Evolutionary conservation across 2,329 filamentous ascomycete genomes (phyloP).

Genomic region (Trichothecium roseum): DNA sequence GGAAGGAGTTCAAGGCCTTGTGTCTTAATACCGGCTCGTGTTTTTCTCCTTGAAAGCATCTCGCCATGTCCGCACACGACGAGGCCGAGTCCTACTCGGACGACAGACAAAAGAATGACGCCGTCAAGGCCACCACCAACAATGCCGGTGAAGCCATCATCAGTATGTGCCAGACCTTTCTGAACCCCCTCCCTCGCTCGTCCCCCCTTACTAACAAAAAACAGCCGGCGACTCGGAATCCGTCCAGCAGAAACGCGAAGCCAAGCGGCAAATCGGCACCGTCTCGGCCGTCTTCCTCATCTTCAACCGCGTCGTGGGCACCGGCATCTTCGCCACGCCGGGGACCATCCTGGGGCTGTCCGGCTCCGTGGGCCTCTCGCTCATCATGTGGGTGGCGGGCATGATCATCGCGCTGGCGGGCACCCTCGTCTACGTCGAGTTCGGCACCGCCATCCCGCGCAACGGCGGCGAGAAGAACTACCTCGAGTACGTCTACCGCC

Average conservation of each 20-base stretch:
- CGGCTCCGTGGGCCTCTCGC: slow-evolving; percentile 50
- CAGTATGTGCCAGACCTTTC: too few species aligned
- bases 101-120: too few species aligned
- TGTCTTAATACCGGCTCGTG: too few species aligned
- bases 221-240: neutral
- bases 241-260: slow-evolving; percentile 22
- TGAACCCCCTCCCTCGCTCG: too few species aligned
- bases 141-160: too few species aligned
- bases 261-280: slow-evolving; percentile 45
- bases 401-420: slow-evolving; percentile 52
- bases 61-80: too few species aligned
- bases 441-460: slow-evolving; percentile 52
- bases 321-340: slow-evolving; percentile 57
- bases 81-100: too few species aligned
- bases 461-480: slow-evolving; percentile 61
- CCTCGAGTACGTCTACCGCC: slow-evolving; percentile 52
- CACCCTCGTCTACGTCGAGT: slow-evolving; percentile 56
- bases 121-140: too few species aligned
- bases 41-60: too few species aligned
- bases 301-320: slow-evolving; percentile 57
- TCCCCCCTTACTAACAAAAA: slow-evolving; percentile 1
- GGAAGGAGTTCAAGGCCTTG: too few species aligned
- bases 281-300: slow-evolving; percentile 47
- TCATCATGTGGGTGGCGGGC: slow-evolving; percentile 54
- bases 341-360: slow-evolving; percentile 44